Evolutionary conservation across 768 basidiomycete species (phyloP).

Genomic region (Hortiboletus campestris): DNA sequence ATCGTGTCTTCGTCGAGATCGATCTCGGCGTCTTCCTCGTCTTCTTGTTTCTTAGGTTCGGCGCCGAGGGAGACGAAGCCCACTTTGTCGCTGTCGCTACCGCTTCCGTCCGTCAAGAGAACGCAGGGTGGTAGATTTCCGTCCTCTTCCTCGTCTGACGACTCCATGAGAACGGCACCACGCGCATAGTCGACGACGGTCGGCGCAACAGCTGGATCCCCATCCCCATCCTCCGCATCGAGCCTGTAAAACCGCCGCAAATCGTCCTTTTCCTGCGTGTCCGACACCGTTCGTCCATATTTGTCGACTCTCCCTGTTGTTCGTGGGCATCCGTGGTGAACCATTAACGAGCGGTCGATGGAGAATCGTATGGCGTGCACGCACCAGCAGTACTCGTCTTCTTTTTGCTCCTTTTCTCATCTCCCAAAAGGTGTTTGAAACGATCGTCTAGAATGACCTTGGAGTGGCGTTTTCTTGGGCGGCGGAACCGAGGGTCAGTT

Average conservation of each 20-base stretch:
- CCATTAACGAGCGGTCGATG: not conserved
- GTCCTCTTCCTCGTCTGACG: constrained; percentile 74
- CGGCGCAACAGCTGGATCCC: constrained; percentile 16
- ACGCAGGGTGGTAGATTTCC: not conserved
- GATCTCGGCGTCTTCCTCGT: constrained; percentile 54
- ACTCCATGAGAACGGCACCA: constrained; percentile 83
- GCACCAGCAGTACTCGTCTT: constrained; percentile 31
- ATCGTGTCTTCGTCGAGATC: constrained; percentile 78
- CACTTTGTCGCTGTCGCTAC: constrained; percentile 47
- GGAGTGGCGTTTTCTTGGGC: constrained; percentile 71
- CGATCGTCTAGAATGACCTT: constrained; percentile 91
- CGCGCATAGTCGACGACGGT: constrained; percentile 78
- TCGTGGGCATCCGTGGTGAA: not conserved
- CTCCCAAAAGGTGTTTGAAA: constrained; percentile 76
- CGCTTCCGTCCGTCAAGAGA: constrained; percentile 37
- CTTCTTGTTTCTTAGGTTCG: constrained; percentile 28
- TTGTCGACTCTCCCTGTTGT: constrained; percentile 73
- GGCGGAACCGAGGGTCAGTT: constrained; percentile 91
- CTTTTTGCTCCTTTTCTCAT: constrained; percentile 41
- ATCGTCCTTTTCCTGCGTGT: constrained; percentile 70
- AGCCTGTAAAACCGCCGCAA: constrained; percentile 81
- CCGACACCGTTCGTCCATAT: constrained; percentile 74
- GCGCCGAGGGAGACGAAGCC: constrained; percentile 52
- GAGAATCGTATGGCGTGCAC: not conserved
- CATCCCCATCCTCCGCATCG: constrained; percentile 37